Evolutionary conservation across 2,329 filamentous ascomycete species (phyloP).

Genomic region (Beauveria brongniartii): DNA sequence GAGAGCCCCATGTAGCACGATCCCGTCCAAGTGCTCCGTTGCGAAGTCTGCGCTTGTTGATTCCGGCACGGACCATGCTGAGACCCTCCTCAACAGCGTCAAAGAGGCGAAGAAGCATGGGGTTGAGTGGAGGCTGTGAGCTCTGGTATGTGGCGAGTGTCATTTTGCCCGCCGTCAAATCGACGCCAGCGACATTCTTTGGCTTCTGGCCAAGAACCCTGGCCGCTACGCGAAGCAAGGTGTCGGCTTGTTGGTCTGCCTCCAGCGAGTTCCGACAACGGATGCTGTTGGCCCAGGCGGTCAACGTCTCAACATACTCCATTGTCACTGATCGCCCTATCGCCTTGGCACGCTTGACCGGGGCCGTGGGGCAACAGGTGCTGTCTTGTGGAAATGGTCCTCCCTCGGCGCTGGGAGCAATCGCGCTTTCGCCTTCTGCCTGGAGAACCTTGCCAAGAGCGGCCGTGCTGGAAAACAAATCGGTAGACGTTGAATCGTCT

Average conservation of each 20-base stretch:
- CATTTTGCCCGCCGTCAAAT: conserved; percentile 4
- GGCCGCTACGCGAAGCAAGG: background rate
- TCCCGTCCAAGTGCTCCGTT: background rate
- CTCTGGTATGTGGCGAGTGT: background rate
- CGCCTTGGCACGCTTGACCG: background rate
- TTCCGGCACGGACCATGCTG: background rate
- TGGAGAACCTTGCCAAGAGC: background rate
- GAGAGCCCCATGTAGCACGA: conserved; percentile 4
- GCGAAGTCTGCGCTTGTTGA: background rate
- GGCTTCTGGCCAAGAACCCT: background rate
- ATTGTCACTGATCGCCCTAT: background rate
- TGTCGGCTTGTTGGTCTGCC: conserved; percentile 1
- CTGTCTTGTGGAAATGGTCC: conserved; percentile 2
- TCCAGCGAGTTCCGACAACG: conserved; percentile 4
- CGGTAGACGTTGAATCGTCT: background rate
- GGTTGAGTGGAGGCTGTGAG: background rate
- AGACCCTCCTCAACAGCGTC: background rate
- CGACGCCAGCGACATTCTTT: background rate
- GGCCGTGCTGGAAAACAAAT: background rate
- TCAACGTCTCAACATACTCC: conserved; percentile 7
- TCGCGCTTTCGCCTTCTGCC: background rate
- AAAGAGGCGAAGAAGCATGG: background rate
- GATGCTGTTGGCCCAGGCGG: conserved; percentile 1
- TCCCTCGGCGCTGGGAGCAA: background rate
- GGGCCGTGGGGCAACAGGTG: conserved; percentile 2